phyloP scores from a whole-genome alignment of 345 rosid genomes.

The Populus davidiana region DNA sequence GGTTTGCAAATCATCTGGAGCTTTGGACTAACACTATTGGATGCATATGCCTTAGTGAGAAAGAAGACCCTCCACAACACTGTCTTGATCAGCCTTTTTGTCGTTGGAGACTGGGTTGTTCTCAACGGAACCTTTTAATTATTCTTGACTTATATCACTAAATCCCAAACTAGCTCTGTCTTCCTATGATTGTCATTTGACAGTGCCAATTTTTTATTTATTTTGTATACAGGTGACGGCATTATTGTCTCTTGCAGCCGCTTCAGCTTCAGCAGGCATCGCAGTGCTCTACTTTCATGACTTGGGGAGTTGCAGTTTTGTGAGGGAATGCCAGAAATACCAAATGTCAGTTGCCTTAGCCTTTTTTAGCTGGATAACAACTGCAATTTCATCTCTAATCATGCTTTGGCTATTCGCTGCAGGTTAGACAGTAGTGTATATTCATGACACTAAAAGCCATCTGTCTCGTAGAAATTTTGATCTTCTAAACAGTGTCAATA shows the following conservation, averaged over 20 bases:
- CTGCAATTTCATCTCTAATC: conserved; percentile 59
- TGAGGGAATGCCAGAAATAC: conserved; percentile 55
- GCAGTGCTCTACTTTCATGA: conserved; percentile 54
- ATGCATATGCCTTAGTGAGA: conserved; percentile 51
- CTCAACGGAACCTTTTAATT: conserved; percentile 7
- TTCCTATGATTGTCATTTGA: conserved; percentile 1
- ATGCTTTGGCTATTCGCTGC: conserved; percentile 75
- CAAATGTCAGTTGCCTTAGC: conserved; percentile 71
- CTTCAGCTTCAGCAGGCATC: conserved; percentile 65
- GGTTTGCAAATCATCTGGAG: conserved; percentile 86
- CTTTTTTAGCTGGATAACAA: conserved; percentile 64
- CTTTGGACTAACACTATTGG: conserved; percentile 63
- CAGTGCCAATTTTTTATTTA: neutral
- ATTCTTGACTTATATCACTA: neutral
- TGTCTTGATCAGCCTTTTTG: conserved; percentile 66
- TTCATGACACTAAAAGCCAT: neutral
- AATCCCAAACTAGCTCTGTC: neutral
- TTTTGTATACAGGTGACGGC: conserved; percentile 56
- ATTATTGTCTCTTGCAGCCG: conserved; percentile 64
- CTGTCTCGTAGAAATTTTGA: conserved; percentile 12
- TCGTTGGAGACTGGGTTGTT: conserved; percentile 84
- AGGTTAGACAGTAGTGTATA: conserved; percentile 29
- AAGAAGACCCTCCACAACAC: conserved; percentile 55
- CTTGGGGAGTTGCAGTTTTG: conserved; percentile 43
- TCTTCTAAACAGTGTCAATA: conserved; percentile 16